Conservation (phyloP, 2,329 filamentous ascomycete species). For the Aulographum hederae region DNA sequence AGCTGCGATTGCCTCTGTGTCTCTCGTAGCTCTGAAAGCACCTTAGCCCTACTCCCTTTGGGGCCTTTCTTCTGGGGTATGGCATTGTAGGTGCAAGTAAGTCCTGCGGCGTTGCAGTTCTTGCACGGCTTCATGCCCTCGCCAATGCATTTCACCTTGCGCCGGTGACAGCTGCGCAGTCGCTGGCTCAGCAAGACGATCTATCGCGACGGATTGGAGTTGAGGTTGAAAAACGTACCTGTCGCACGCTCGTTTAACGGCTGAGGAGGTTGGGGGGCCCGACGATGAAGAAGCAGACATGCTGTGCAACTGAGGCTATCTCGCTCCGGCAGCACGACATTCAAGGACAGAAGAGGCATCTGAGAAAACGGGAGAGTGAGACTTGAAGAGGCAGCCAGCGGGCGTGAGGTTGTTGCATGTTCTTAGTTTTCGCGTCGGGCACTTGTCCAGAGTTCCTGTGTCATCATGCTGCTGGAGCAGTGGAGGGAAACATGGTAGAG, state of each 20-base stretch:
- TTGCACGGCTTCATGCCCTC: conserved; percentile 36
- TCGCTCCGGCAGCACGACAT: too few relatives aligned
- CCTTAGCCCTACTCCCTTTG: conserved; percentile 42
- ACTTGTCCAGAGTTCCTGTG: too few relatives aligned
- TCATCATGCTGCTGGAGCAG: too few relatives aligned
- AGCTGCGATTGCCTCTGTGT: conserved; percentile 27
- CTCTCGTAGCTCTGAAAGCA: conserved; percentile 43
- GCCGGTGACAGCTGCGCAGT: conserved; percentile 22
- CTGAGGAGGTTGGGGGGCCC: conserved; percentile 14
- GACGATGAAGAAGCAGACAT: too few relatives aligned
- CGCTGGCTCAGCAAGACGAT: conserved; percentile 6
- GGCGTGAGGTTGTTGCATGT: too few relatives aligned
- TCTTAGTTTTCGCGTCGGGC: too few relatives aligned
- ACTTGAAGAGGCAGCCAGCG: too few relatives aligned
- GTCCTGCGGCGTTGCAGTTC: conserved; percentile 39
- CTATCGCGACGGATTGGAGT: neutral
- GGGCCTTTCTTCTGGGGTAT: conserved; percentile 46
- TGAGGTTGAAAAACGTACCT: conserved; percentile 13
- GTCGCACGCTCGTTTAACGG: conserved; percentile 23
- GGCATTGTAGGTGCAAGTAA: conserved; percentile 46
- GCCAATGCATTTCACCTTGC: conserved; percentile 33
- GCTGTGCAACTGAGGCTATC: too few relatives aligned
- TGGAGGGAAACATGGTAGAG: too few relatives aligned
- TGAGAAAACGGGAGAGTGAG: too few relatives aligned
- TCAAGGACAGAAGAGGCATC: too few relatives aligned